phyloP scores from a whole-genome alignment of 805 yeast genomes.

The Kodamaea restingae region DNA sequence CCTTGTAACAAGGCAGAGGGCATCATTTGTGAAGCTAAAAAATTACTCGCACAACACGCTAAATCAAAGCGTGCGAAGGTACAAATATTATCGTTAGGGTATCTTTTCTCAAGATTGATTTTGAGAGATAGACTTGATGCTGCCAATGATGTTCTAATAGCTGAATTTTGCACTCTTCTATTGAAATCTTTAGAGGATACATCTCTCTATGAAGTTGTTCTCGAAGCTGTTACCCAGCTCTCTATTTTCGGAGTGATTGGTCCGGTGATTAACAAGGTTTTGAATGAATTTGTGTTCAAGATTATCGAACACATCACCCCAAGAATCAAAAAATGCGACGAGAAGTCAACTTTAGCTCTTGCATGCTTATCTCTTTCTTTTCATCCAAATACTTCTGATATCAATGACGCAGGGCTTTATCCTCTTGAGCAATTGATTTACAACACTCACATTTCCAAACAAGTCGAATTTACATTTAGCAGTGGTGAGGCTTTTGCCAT shows the following conservation, averaged over 20 bases:
- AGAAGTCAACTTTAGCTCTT: slow-evolving; percentile 52
- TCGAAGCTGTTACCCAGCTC: slow-evolving; percentile 43
- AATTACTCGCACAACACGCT: slow-evolving; percentile 12
- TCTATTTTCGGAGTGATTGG: slow-evolving; percentile 45
- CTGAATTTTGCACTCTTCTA: slow-evolving; percentile 4
- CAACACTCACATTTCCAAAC: slow-evolving; percentile 61
- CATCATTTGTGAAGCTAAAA: slow-evolving; percentile 9
- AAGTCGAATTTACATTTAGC: slow-evolving; percentile 70
- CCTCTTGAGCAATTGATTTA: slow-evolving; percentile 44
- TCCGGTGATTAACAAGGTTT: slow-evolving; percentile 19
- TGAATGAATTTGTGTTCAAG: slow-evolving; percentile 16
- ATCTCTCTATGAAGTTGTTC: slow-evolving; percentile 20
- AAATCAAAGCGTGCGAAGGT: slow-evolving; percentile 5
- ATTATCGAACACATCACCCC: slow-evolving; percentile 26
- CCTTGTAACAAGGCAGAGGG: slow-evolving; percentile 16
- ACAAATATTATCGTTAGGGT: slow-evolving; percentile 36
- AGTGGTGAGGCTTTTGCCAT: slow-evolving; percentile 81
- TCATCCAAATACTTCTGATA: not conserved
- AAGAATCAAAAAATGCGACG: slow-evolving; percentile 54
- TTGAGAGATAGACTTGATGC: slow-evolving; percentile 21
- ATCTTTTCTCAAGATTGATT: slow-evolving; percentile 43
- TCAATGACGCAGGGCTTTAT: slow-evolving; percentile 3
- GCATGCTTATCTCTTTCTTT: slow-evolving; percentile 47
- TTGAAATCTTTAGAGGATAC: slow-evolving; percentile 16
- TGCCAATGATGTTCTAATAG: slow-evolving; percentile 4